These are phyloP conservation scores for Penicillium sumatraense DNA, from an alignment of 2,329 filamentous ascomycete species.

Conservation along the genomic window DNA sequence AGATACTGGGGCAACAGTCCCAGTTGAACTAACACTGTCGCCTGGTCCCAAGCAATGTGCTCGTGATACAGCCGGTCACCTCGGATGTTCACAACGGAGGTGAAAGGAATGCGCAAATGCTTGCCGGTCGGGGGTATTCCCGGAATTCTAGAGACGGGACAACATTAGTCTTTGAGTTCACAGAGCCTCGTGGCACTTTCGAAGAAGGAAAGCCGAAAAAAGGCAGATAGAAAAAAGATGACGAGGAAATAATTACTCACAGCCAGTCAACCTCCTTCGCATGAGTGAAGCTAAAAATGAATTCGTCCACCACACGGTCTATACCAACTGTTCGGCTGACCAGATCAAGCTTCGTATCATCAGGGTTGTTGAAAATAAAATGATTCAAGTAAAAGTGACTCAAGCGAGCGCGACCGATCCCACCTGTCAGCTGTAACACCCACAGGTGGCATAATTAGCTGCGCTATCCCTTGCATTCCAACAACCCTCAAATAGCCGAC, in stretches of 20 bases:
- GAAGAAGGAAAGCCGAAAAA: no score
- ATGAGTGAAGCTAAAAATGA: slow-evolving; percentile 69
- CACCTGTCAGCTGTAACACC: slow-evolving; percentile 61
- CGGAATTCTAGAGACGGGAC: slow-evolving; percentile 50
- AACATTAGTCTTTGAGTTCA: background rate
- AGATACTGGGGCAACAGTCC: slow-evolving; percentile 69
- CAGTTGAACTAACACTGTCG: slow-evolving; percentile 63
- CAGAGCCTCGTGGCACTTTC: no score
- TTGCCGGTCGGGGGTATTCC: slow-evolving; percentile 63
- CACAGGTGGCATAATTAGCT: background rate
- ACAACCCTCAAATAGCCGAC: slow-evolving; percentile 19
- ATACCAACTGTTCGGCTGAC: slow-evolving; percentile 73
- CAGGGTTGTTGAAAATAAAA: slow-evolving; percentile 75
- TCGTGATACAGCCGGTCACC: slow-evolving; percentile 72
- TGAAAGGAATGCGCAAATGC: slow-evolving; percentile 65
- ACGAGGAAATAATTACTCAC: slow-evolving; percentile 48
- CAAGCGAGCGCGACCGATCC: slow-evolving; percentile 66
- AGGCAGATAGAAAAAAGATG: background rate
- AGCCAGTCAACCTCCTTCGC: slow-evolving; percentile 69
- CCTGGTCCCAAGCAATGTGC: slow-evolving; percentile 74
- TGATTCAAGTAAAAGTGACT: slow-evolving; percentile 72
- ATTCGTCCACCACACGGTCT: slow-evolving; percentile 74
- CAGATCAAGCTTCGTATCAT: slow-evolving; percentile 69
- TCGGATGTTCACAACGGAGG: slow-evolving; percentile 67
- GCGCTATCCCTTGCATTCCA: background rate